Percentiles rank a stretch among this genome's conserved stretches.
phyloP scores from a whole-genome alignment of 495 filamentous ascomycete species.

The Penicillium soppii region DNA sequence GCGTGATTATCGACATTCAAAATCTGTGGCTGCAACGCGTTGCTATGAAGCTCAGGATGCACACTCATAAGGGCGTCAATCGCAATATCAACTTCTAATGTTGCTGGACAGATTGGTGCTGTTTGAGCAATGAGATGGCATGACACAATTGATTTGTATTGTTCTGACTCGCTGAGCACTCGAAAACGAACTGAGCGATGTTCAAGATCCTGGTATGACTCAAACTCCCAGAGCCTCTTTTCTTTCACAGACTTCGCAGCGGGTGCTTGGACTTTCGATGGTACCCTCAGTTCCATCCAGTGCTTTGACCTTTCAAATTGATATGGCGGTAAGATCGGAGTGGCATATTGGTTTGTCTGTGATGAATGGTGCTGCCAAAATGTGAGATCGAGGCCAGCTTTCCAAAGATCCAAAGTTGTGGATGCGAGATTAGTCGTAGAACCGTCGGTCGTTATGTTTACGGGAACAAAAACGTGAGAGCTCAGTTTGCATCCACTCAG shows the following conservation, averaged over 20 bases:
- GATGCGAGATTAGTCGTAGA: slow-evolving; percentile 25
- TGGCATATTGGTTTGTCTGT: slow-evolving; percentile 35
- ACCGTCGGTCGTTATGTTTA: neutral
- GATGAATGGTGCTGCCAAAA: slow-evolving; percentile 48
- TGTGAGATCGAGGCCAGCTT: slow-evolving; percentile 28
- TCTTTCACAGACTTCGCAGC: neutral
- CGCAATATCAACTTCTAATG: slow-evolving; percentile 44
- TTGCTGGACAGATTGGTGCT: slow-evolving; percentile 49
- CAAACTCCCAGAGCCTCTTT: slow-evolving; percentile 34
- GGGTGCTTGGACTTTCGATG: neutral
- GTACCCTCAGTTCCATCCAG: slow-evolving; percentile 35
- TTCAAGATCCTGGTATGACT: slow-evolving; percentile 39
- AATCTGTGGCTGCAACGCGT: slow-evolving; percentile 31
- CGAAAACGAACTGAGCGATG: slow-evolving; percentile 35
- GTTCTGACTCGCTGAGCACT: slow-evolving; percentile 44
- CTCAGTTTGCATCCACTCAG: neutral
- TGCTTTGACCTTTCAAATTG: slow-evolving; percentile 49
- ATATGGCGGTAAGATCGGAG: slow-evolving; percentile 49
- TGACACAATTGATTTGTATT: slow-evolving; percentile 36
- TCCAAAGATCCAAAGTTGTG: slow-evolving; percentile 46
- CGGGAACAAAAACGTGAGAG: neutral
- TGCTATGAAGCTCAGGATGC: slow-evolving; percentile 22
- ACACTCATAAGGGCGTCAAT: slow-evolving; percentile 48
- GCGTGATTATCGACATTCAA: slow-evolving; percentile 40
- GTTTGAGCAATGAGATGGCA: slow-evolving; percentile 47